A percentile compares a stretch with the other conserved stretches of the same genome.
phyloP scores from a whole-genome alignment of 306 rosid species.

The Senna siamea region DNA sequence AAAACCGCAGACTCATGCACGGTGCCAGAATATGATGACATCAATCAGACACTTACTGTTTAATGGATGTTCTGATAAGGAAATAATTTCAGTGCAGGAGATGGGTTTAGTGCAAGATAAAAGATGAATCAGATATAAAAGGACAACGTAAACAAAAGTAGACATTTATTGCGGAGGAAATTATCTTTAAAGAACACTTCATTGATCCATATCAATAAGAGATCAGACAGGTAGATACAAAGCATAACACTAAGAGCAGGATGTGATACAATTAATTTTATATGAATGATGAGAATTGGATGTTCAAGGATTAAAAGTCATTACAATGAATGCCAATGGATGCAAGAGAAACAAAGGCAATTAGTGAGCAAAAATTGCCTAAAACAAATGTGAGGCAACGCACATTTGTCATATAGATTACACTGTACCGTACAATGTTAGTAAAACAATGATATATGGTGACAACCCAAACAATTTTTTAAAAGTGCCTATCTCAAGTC shows the following conservation, averaged over 20 bases:
- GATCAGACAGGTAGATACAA: neutral
- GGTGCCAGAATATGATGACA: neutral
- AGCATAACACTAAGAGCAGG: neutral
- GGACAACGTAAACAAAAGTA: neutral
- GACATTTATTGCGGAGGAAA: neutral
- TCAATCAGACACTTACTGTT: neutral
- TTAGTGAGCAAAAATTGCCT: constrained; percentile 28
- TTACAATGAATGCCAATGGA: constrained; percentile 32
- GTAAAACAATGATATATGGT: constrained; percentile 36
- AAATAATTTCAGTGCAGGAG: neutral
- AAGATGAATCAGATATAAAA: neutral
- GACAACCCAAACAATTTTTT: constrained; percentile 28
- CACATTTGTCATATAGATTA: constrained; percentile 31
- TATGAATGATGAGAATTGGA: constrained; percentile 22
- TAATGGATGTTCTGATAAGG: neutral
- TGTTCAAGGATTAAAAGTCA: constrained; percentile 5
- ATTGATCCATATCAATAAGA: neutral
- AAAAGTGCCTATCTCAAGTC: constrained; percentile 44
- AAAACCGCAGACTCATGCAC: neutral
- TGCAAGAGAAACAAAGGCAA: constrained; percentile 25
- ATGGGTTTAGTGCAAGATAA: neutral
- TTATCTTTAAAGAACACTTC: neutral
- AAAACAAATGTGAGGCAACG: constrained; percentile 15
- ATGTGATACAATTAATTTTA: constrained; percentile 21
- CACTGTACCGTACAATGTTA: constrained; percentile 33